Evolutionary conservation across 495 filamentous ascomycete species (phyloP), one percentile per base, ranked within the genome.

Genomic region (Neurospora africana): DNA sequence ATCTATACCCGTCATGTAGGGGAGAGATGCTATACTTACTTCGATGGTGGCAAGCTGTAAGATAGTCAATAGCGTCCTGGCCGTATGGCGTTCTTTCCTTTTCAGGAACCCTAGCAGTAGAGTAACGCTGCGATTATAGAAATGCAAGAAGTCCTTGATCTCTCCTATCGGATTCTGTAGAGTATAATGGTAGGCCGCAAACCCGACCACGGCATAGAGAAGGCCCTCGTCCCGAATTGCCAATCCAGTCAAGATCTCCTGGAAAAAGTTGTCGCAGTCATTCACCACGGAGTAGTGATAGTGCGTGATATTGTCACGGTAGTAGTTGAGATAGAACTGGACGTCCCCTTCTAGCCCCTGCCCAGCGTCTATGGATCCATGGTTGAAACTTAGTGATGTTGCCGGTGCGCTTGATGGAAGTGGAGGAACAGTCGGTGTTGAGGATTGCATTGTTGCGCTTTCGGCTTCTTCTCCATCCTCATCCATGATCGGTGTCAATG

Each of bases 11-110:
- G 44, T 39, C 47, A 4, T 61, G 43, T 21, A 35, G 58, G 17
- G 70, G 68, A 15, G 69, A 11, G 69, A 44, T 33, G 27, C 36
- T 65, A 39, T 68, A 67, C 83, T 79, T 86, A 97, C 95, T 89
- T 99, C 95, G 73, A 97, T 93, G 9, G 90, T 94, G 61, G 94
- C 94, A 47, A 98, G 88, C 74, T 98, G 93, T 47, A 99, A 83
- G 41, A 99, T 95, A 7, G 94, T 96, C 70, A 97, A 82, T 40
- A 99, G 79, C 13, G 90, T 97, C n/a, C 91, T 88, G 40, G 91
- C 84, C 44, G 76, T 91, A 75, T 92, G 91, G 72, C 86, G 87
- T 73, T 92, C 90, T 61, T 87, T 88, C 33, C 86, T 90, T 44
- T 86, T 86, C 53, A 98, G 79, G 13, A 89, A 94, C 68, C 85